Evolutionary conservation across 306 rosid genomes (phyloP), one percentile per base, ranked within the genome.

Genomic region (Sindora glabra): DNA sequence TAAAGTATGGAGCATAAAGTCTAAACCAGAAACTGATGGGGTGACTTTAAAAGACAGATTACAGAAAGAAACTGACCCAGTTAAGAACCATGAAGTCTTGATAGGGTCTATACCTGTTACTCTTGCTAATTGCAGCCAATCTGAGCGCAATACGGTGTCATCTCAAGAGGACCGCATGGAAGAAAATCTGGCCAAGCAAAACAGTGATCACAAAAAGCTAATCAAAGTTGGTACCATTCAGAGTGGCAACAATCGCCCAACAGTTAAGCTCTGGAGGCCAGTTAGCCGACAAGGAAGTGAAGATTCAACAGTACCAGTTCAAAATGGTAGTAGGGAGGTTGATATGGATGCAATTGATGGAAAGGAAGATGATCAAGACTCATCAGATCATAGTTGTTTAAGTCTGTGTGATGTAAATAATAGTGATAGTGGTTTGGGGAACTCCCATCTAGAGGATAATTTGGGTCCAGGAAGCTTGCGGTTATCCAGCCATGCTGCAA

Each of bases 81-180:
- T 50, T 15, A 88, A 83, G 63, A 86, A 72, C 48, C 77, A 46
- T 14, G 86, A 91, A 79, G 89, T 91, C 65, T 53, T 92, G 73
- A 92, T 92, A 64, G 98, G 98, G 64, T 92, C 98, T 25, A 85
- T 92, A 44, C 56, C 95, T 5, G 86, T 92, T 51, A 62, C 81
- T 32, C 83, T 92, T 32, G 76, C 79, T 62, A 77, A 76, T 72
- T 68, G 83, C 77, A 48, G 68, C 71, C 85, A 65, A 17, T 56
- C 72, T 12, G 81, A 72, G 70, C 67, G 72, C 60, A 69, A 58
- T 51, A 64, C 46, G 39, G 80, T 64, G 29, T 56, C 75, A 56
- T 57, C 77, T 24, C 62, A 50, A 48, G 80, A 61, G 65, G 74
- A 64, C 64, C 39, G 63, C 54, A 42, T 40, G 50, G 53, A 18